Evolutionary conservation across 495 filamentous ascomycete species (phyloP).

Genomic region (Aspergillus mulundensis): DNA sequence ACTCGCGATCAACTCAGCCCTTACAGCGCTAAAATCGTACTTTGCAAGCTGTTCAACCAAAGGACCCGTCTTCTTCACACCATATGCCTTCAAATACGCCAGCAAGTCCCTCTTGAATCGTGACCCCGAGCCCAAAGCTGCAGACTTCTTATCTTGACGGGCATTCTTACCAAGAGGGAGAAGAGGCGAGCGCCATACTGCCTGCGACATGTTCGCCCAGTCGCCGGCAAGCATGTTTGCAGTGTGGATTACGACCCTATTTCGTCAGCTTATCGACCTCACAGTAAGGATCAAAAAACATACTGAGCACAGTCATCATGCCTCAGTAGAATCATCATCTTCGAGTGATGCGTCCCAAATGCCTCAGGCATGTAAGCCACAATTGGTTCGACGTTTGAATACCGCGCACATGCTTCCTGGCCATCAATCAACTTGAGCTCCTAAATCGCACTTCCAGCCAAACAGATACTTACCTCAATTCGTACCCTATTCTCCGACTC

Average conservation of each 20-base stretch:
- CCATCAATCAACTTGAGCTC: background rate
- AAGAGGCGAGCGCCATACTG: slow-evolving; percentile 73
- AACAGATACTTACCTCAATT: slow-evolving; percentile 52
- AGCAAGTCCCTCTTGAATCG: slow-evolving; percentile 76
- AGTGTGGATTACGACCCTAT: slow-evolving; percentile 73
- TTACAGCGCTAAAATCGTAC: slow-evolving; percentile 68
- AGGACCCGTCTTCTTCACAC: slow-evolving; percentile 44
- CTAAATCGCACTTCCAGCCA: background rate
- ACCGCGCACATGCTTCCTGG: slow-evolving; percentile 56
- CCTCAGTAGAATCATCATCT: slow-evolving; percentile 80
- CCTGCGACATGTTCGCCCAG: slow-evolving; percentile 87
- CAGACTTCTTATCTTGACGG: background rate
- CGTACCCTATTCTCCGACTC: slow-evolving; percentile 58
- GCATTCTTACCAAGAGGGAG: slow-evolving; percentile 47
- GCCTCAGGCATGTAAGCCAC: slow-evolving; percentile 78
- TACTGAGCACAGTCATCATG: slow-evolving; percentile 72
- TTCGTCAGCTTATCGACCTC: background rate
- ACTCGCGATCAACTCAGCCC: slow-evolving; percentile 72
- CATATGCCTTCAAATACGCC: slow-evolving; percentile 68
- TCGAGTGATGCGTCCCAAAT: slow-evolving; percentile 85
- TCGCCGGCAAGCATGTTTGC: slow-evolving; percentile 84
- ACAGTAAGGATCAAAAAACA: slow-evolving; percentile 4
- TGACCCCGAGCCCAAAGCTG: slow-evolving; percentile 53
- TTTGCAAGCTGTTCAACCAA: slow-evolving; percentile 53
- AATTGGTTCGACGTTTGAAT: slow-evolving; percentile 65